Percentiles rank a stretch among this genome's conserved stretches.
Conservation (phyloP, 2,329 filamentous ascomycete species). For the Xylaria multiplex region DNA sequence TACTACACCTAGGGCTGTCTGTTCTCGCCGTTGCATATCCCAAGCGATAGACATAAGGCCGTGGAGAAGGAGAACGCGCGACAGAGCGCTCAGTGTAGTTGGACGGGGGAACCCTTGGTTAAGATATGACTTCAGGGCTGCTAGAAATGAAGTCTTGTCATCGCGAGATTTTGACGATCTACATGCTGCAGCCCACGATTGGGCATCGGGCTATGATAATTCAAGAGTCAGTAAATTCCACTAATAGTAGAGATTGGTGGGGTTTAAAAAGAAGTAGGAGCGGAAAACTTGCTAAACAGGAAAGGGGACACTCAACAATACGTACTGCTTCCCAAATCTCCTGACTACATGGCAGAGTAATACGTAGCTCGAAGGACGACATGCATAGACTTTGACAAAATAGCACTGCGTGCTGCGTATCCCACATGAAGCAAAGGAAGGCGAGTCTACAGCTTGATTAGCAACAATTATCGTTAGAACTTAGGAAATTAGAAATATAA, state of each 20-base stretch:
- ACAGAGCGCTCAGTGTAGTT: conserved; percentile 59
- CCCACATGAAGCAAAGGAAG: conserved; percentile 73
- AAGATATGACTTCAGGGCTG: conserved; percentile 66
- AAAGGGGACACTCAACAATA: not conserved
- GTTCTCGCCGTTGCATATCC: conserved; percentile 70
- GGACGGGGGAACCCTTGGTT: conserved; percentile 54
- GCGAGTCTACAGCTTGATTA: conserved; percentile 52
- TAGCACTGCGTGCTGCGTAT: conserved; percentile 70
- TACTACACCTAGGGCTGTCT: conserved; percentile 64
- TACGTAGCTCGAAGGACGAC: conserved; percentile 70
- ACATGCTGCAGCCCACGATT: conserved; percentile 57
- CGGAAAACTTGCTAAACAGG: not conserved
- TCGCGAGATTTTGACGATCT: conserved; percentile 51
- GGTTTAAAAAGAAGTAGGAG: no score
- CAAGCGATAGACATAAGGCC: conserved; percentile 71
- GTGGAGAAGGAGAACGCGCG: conserved; percentile 65
- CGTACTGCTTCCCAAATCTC: conserved; percentile 64
- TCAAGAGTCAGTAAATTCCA: not conserved
- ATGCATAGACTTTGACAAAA: conserved; percentile 75
- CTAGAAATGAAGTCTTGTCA: conserved; percentile 55
- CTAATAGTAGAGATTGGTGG: not conserved
- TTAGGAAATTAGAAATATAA: conserved; percentile 36
- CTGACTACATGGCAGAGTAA: conserved; percentile 65
- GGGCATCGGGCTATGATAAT: conserved; percentile 53
- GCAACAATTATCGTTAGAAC: not conserved